These are phyloP conservation scores for Suillus weaverae DNA, from an alignment of 768 basidiomycete species.

Conservation along the genomic window DNA sequence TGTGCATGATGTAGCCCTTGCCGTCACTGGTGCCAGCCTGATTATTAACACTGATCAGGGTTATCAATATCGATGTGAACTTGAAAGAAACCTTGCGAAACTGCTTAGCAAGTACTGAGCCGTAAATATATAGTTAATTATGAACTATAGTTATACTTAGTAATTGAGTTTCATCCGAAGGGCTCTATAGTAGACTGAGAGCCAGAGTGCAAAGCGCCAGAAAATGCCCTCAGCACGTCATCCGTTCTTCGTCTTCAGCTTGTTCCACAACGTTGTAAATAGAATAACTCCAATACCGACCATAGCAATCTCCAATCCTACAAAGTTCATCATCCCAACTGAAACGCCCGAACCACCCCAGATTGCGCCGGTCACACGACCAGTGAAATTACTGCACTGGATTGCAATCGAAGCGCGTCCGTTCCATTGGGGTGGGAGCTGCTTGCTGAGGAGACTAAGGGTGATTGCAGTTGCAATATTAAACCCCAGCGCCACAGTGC, in stretches of 20 bases:
- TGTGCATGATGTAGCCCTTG: too few relatives aligned
- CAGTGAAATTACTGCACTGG: conserved; percentile 68
- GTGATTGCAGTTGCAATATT: conserved; percentile 73
- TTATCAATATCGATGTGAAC: too few relatives aligned
- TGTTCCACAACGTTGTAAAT: conserved; percentile 57
- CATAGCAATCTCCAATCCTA: conserved; percentile 59
- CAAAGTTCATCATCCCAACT: conserved; percentile 57
- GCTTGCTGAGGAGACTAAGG: conserved; percentile 65
- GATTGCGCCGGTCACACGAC: conserved; percentile 64
- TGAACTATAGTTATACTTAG: too few relatives aligned
- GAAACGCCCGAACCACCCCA: conserved; percentile 63
- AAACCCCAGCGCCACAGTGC: conserved; percentile 65
- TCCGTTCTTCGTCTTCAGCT: conserved; percentile 67
- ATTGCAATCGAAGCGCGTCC: conserved; percentile 54
- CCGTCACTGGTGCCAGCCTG: too few relatives aligned
- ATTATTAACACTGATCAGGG: too few relatives aligned
- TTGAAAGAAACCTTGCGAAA: too few relatives aligned
- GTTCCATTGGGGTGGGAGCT: conserved; percentile 65
- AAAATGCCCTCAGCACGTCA: conserved; percentile 22
- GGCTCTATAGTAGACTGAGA: not conserved
- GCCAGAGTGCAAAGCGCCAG: not conserved
- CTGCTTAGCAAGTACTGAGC: too few relatives aligned
- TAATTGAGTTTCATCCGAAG: too few relatives aligned
- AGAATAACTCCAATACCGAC: conserved; percentile 59
- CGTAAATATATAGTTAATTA: too few relatives aligned